Evolutionary conservation across 2,329 filamentous ascomycete genomes (phyloP).

Genomic region (Beauveria sp.): DNA sequence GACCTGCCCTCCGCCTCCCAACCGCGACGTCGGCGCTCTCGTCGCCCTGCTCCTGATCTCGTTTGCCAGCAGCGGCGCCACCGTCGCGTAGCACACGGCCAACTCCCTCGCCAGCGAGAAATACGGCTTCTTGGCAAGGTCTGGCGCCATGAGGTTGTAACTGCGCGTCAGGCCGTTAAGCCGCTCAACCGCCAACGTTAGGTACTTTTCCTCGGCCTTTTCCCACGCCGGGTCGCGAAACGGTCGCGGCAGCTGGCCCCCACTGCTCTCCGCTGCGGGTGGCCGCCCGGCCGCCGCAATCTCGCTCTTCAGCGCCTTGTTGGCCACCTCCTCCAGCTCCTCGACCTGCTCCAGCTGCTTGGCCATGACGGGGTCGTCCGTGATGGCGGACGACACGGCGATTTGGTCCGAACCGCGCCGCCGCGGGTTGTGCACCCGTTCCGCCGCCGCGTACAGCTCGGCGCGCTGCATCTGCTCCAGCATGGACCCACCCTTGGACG

Average conservation of each 20-base stretch:
- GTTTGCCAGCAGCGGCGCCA: conserved; percentile 66
- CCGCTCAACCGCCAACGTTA: conserved; percentile 65
- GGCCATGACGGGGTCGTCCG: conserved; percentile 41
- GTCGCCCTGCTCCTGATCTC: conserved; percentile 65
- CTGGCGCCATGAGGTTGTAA: conserved; percentile 93
- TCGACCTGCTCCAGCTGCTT: conserved; percentile 32
- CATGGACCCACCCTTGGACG: conserved; percentile 67
- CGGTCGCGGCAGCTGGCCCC: conserved; percentile 40
- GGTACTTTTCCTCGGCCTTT: conserved; percentile 63
- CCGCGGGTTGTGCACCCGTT: conserved; percentile 56
- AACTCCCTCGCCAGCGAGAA: conserved; percentile 79
- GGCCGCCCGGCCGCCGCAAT: conserved; percentile 8
- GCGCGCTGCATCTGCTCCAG: conserved; percentile 66
- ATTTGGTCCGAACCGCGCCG: conserved; percentile 34
- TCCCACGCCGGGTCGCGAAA: conserved; percentile 79
- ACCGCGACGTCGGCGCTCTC: conserved; percentile 30
- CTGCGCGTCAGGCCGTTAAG: conserved; percentile 75
- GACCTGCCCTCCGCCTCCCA: conserved; percentile 22
- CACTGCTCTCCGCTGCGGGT: not conserved
- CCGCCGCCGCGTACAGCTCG: conserved; percentile 66
- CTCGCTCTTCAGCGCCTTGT: conserved; percentile 11
- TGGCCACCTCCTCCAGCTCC: conserved; percentile 12
- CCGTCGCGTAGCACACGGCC: conserved; percentile 71
- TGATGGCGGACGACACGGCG: conserved; percentile 37
- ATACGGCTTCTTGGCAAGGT: conserved; percentile 88